phyloP scores from a whole-genome alignment of 73 alveolate genomes.

The Loxodes magnus region DNA sequence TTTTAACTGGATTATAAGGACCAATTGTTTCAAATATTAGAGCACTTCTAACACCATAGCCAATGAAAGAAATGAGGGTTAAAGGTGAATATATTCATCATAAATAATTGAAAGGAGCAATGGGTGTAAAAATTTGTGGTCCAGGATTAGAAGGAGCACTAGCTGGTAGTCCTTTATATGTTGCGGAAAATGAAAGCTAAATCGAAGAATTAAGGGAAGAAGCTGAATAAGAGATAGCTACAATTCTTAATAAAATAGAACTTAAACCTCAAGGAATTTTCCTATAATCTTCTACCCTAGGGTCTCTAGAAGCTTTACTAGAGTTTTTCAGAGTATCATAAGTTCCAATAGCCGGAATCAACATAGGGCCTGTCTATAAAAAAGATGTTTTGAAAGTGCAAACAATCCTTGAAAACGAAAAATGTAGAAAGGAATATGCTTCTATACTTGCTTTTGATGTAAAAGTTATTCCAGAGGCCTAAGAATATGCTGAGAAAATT shows the following conservation, averaged over 20 bases:
- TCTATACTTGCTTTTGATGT: slow-evolving; percentile 97
- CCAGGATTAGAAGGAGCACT: slow-evolving; percentile 97
- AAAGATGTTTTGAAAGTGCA: slow-evolving; percentile 89
- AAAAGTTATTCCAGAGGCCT: slow-evolving; percentile 94
- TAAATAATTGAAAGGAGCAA: slow-evolving; percentile 84
- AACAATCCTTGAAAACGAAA: neutral
- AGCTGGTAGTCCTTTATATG: slow-evolving; percentile 94
- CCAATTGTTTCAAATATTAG: slow-evolving; percentile 97
- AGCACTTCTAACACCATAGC: slow-evolving; percentile 97
- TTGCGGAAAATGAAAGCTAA: slow-evolving; percentile 83
- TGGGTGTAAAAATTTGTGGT: slow-evolving; percentile 97
- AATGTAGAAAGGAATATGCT: slow-evolving; percentile 76
- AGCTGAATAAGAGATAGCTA: slow-evolving; percentile 71
- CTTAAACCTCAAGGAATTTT: slow-evolving; percentile 93
- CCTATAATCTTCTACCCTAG: slow-evolving; percentile 97
- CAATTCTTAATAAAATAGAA: slow-evolving; percentile 80
- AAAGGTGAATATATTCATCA: slow-evolving; percentile 97
- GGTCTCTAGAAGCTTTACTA: slow-evolving; percentile 95
- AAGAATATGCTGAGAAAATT: slow-evolving; percentile 92
- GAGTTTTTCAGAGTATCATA: slow-evolving; percentile 70
- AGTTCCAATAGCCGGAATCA: slow-evolving; percentile 88
- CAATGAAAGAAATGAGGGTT: slow-evolving; percentile 98
- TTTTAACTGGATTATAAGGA: slow-evolving; percentile 96
- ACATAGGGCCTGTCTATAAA: slow-evolving; percentile 93
- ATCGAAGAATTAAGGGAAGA: slow-evolving; percentile 64